Percentiles rank a stretch among this genome's conserved stretches.
phyloP scores from a whole-genome alignment of 495 filamentous ascomycete genomes.

The Tuber magnatum region DNA sequence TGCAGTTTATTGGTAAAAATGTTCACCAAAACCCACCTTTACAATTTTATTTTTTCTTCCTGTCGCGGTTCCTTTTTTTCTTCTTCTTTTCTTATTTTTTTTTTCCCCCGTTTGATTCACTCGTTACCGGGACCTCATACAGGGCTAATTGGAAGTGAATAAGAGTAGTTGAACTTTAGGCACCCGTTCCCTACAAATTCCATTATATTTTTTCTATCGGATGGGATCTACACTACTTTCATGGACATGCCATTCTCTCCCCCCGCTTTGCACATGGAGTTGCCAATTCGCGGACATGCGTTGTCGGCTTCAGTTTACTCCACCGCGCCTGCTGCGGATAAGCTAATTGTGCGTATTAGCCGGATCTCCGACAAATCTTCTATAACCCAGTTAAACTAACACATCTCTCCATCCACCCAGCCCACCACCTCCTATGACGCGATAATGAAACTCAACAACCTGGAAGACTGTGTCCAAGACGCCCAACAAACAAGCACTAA shows the following conservation, averaged over 20 bases:
- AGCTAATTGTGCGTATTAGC: constrained; percentile 21
- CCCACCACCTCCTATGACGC: constrained; percentile 81
- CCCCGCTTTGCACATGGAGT: constrained; percentile 42
- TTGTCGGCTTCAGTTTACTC: constrained; percentile 39
- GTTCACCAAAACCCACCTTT: constrained; percentile 38
- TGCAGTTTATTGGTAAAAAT: constrained; percentile 73
- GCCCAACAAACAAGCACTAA: constrained; percentile 69
- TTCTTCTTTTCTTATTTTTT: too few relatives aligned
- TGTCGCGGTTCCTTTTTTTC: neutral
- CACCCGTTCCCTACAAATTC: constrained; percentile 78
- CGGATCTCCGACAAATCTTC: neutral
- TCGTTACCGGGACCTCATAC: neutral
- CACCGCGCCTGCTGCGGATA: constrained; percentile 17
- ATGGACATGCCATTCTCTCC: constrained; percentile 50
- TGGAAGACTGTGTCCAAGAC: constrained; percentile 90
- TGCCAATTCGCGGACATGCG: constrained; percentile 22
- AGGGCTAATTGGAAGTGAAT: constrained; percentile 15
- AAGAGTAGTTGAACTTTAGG: constrained; percentile 52
- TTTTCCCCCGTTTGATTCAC: too few relatives aligned
- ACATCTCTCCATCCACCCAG: constrained; percentile 41
- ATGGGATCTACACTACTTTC: constrained; percentile 78
- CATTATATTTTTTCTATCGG: constrained; percentile 76
- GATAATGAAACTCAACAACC: constrained; percentile 76
- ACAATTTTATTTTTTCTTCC: neutral
- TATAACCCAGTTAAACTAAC: constrained; percentile 45